Evolutionary conservation across 2,329 filamentous ascomycete species (phyloP).

Genomic region (Trichophyton verrucosum): DNA sequence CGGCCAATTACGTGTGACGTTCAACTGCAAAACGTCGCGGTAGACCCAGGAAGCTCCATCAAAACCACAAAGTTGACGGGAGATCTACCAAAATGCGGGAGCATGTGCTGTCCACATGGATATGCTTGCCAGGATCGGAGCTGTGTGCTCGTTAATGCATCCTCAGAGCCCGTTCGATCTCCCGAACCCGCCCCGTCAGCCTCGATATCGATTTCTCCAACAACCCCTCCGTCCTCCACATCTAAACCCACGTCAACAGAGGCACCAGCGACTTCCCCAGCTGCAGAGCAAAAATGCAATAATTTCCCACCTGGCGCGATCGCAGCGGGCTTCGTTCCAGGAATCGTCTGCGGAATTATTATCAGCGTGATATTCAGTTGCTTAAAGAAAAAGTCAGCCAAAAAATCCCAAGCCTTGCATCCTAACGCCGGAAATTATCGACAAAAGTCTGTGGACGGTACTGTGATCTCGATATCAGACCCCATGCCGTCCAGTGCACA

Average conservation of each 20-base stretch:
- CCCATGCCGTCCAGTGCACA: constrained; percentile 32
- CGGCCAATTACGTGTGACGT: constrained; percentile 34
- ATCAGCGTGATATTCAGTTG: constrained; percentile 40
- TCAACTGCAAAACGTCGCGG: constrained; percentile 29
- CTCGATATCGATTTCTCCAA: constrained; percentile 14
- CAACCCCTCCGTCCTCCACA: constrained; percentile 15
- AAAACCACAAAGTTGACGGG: constrained; percentile 33
- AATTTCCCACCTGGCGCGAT: constrained; percentile 32
- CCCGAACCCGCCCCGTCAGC: constrained; percentile 20
- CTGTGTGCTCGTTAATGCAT: constrained; percentile 11
- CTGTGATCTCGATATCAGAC: constrained; percentile 29
- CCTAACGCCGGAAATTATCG: constrained; percentile 16
- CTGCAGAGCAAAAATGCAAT: constrained; percentile 21
- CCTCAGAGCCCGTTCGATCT: constrained; percentile 19
- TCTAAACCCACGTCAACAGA: constrained; percentile 13
- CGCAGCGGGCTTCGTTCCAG: constrained; percentile 36
- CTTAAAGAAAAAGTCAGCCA: constrained; percentile 21
- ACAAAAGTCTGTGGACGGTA: constrained; percentile 23
- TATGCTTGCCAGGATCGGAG: constrained; percentile 30
- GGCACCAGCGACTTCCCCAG: constrained; percentile 17
- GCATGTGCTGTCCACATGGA: constrained; percentile 36
- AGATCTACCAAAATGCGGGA: constrained; percentile 31
- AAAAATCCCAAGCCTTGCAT: background rate
- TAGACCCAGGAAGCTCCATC: constrained; percentile 26
- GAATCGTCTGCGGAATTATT: constrained; percentile 36